These are phyloP conservation scores for Claviceps capensis DNA, from an alignment of 2,329 filamentous ascomycete genomes.

Conservation along the genomic window DNA sequence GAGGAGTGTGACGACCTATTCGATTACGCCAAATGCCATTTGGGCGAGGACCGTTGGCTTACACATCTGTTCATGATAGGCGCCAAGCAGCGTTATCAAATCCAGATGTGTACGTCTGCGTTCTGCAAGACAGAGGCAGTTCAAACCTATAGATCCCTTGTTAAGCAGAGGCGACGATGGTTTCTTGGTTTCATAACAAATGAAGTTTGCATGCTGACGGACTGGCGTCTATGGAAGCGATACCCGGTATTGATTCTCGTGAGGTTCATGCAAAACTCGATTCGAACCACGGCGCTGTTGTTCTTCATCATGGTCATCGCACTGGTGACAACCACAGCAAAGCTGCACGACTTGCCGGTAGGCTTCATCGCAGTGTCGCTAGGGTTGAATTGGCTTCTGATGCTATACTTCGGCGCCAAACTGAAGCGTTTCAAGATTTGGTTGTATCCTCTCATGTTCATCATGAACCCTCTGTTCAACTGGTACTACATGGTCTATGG, in stretches of 20 bases:
- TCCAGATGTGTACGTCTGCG: conserved; percentile 92
- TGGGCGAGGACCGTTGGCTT: conserved; percentile 92
- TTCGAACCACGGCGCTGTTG: conserved; percentile 80
- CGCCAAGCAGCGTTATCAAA: conserved; percentile 83
- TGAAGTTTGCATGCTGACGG: conserved; percentile 95
- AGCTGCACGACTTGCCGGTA: conserved; percentile 65
- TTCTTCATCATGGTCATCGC: conserved; percentile 92
- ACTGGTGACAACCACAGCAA: conserved; percentile 70
- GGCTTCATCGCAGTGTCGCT: conserved; percentile 90
- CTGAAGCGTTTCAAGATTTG: conserved; percentile 84
- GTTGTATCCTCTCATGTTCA: conserved; percentile 91
- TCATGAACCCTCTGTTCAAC: conserved; percentile 93
- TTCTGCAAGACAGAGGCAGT: conserved; percentile 98
- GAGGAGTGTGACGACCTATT: conserved; percentile 94
- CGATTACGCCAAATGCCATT: conserved; percentile 88
- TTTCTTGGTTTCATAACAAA: conserved; percentile 97
- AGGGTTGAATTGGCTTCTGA: conserved; percentile 85
- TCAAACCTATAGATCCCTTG: conserved; percentile 67
- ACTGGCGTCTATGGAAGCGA: conserved; percentile 77
- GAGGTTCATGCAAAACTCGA: conserved; percentile 91
- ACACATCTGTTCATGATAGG: conserved; percentile 99
- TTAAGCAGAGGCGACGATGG: conserved; percentile 93
- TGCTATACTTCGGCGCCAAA: conserved; percentile 88
- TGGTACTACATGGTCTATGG: conserved; percentile 98
- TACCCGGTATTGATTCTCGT: conserved; percentile 80